Evolutionary conservation across 139 green algal species (phyloP), one percentile per base, ranked within the genome.

Genomic region (Trebouxia sp.): DNA sequence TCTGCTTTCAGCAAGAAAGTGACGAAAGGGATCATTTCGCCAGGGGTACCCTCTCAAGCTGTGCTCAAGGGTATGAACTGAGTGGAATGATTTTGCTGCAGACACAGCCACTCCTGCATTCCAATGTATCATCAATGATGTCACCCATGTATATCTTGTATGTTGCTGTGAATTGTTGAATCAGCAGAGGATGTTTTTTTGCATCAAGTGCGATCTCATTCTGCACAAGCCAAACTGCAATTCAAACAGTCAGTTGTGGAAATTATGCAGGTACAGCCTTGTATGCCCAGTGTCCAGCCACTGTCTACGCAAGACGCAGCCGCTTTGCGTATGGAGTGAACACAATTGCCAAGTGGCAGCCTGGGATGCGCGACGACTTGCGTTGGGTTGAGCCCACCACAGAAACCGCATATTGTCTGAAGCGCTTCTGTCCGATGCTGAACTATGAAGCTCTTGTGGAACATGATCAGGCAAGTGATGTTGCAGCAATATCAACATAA

Each of bases 21-120:
- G 26, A 10, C 8, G n/a, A 39, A 66, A 66, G 55, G 4, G 55
- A n/a, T n/a, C n/a, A n/a, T 66, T 66, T 66, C 7, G 7, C 55
- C 55, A 20, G n/a, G 55, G 26, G 55, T 66, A 6, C 24, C 55
- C 12, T 66, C 55, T 3, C 55, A 66, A 38, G 55, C 55, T 66
- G 55, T 66, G 6, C n/a, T 66, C n/a, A 66, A 66, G 12, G 55
- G 55, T 66, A 66, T n/a, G n/a, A n/a, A n/a, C n/a, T n/a, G n/a
- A n/a, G n/a, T n/a, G n/a, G n/a, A n/a, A n/a, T n/a, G n/a, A n/a
- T n/a, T n/a, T n/a, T n/a, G n/a, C n/a, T n/a, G n/a, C n/a, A n/a
- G n/a, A n/a, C n/a, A n/a, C n/a, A n/a, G n/a, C n/a, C n/a, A n/a
- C n/a, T n/a, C n/a, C n/a, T n/a, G n/a, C n/a, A n/a, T n/a, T n/a